Evolutionary conservation across 768 basidiomycete species (phyloP), one percentile per base, ranked within the genome.

Genomic region (Serendipita vermifera): DNA sequence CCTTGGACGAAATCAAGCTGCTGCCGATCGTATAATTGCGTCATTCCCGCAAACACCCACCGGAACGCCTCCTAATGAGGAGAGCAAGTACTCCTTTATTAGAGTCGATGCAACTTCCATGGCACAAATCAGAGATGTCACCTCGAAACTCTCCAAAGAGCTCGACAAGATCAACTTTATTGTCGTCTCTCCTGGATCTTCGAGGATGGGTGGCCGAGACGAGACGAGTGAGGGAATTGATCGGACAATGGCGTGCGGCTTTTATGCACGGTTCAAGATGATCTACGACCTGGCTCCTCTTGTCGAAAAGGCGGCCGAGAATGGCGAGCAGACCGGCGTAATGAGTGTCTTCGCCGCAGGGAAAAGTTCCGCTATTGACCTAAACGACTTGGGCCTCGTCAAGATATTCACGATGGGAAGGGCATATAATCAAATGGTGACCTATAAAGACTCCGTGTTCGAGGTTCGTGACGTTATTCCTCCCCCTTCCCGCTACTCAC

Each of bases 401-500:
- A 75, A 76, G 64, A 65, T 55, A n/a, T 80, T 69, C 62, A 68
- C 65, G 0, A 27, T 70, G 0, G 7, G 57, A 3, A 70, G 66
- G 2, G 73, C 73, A 0, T 71, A 67, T 1, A 26, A 63, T 32
- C 59, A 66, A 0, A 67, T 69, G 0, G 65, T 71, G 15, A 75
- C 76, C 0, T 79, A 79, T 59, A 79, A 72, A 57, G 78, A 80
- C 62, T 60, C 77, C n/a, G 76, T 77, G 75, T 59, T 78, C 41
- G 70, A 77, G 72, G 78, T 76, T 41, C 35, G 64, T 56, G 11
- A n/a, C n/a, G n/a, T n/a, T n/a, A n/a, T n/a, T n/a, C n/a, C n/a
- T n/a, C n/a, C n/a, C n/a, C n/a, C 13, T 27, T 3, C 40, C 31
- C n/a, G 14, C 38, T 24, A 43, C 2, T 24, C 24, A 9, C 24